A percentile compares a stretch with the other conserved stretches of the same genome.
Conservation (phyloP, 2,329 filamentous ascomycete species). For the Colletotrichum sp. region DNA sequence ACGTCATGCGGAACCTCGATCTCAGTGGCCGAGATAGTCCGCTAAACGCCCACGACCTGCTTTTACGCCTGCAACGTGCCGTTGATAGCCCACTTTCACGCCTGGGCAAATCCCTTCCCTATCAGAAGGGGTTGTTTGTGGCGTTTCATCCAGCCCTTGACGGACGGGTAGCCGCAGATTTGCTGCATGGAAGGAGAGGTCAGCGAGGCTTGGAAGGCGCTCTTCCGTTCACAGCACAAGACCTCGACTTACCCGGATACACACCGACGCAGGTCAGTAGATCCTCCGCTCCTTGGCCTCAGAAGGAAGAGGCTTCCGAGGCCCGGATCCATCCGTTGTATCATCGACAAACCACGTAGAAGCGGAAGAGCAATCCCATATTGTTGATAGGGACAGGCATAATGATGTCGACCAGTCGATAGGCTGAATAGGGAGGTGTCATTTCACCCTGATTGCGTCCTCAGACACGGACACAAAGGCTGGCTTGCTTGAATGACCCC, state of each 20-base stretch:
- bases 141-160: conserved; percentile 50
- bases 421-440: not conserved
- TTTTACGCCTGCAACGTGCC: conserved; percentile 44
- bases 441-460: conserved; percentile 1
- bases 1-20: conserved; percentile 29
- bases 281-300: not conserved
- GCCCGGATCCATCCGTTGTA: not conserved
- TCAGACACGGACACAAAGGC: conserved; percentile 9
- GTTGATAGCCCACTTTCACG: conserved; percentile 37
- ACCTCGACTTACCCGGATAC: conserved; percentile 11
- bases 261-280: conserved; percentile 13
- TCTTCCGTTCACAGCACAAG: conserved; percentile 3
- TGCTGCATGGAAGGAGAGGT: conserved; percentile 46
- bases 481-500: conserved; percentile 17
- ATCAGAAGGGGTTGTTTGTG: conserved; percentile 50
- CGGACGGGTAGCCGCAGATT: conserved; percentile 54
- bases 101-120: conserved; percentile 41
- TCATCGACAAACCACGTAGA: not conserved
- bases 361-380: not conserved
- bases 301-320: not conserved
- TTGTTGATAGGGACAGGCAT: not conserved
- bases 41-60: conserved; percentile 36
- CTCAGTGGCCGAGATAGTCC: conserved; percentile 35
- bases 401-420: not conserved
- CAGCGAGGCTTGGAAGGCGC: conserved; percentile 27